Evolutionary conservation across 441 rosid species (phyloP), one percentile per base, ranked within the genome.

Genomic region (Mallotus japonicus): DNA sequence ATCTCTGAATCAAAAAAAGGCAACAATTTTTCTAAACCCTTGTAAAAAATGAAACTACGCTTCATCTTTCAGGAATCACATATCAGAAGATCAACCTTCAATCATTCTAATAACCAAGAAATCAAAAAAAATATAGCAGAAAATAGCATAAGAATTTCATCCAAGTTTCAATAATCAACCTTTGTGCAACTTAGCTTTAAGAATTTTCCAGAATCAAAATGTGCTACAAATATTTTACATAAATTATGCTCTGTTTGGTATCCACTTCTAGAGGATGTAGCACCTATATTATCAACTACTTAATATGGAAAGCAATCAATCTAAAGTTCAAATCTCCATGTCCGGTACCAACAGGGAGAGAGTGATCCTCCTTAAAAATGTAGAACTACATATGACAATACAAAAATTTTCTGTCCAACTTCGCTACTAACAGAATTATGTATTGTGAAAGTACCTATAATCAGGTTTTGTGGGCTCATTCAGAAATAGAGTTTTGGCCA

Each of bases 401-500:
- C 28, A 32, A 67, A 51, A 28, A n/a, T 8, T 68, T 16, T 34
- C 11, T n/a, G 10, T 54, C 70, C 55, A 37, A 22, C 59, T 51
- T 17, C 28, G 49, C 40, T 62, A 42, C 49, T 50, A 8, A 6
- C 0, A 8, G 20, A n/a, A 50, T 20, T 20, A 49, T 50, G 58
- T 4, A 5, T 19, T 19, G 51, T 24, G 16, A 34, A 37, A 17
- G 49, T 87, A 93, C 98, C 97, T 84, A 55, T 92, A 81, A 83
- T 92, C 90, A 72, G 98, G 95, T 83, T 90, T 93, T 42, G 97
- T 85, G 74, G 95, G 96, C 75, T 93, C 88, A 78, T 88, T 85
- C 34, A 74, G 82, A 77, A 92, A 92, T 67, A 93, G 44, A 16
- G 97, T 85, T 84, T 93, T 92, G 67, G 96, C 98, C 80, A 93